A percentile compares a stretch with the other conserved stretches of the same genome.
phyloP scores from a whole-genome alignment of 2,329 filamentous ascomycete species.

The Sporothrix globosa region DNA sequence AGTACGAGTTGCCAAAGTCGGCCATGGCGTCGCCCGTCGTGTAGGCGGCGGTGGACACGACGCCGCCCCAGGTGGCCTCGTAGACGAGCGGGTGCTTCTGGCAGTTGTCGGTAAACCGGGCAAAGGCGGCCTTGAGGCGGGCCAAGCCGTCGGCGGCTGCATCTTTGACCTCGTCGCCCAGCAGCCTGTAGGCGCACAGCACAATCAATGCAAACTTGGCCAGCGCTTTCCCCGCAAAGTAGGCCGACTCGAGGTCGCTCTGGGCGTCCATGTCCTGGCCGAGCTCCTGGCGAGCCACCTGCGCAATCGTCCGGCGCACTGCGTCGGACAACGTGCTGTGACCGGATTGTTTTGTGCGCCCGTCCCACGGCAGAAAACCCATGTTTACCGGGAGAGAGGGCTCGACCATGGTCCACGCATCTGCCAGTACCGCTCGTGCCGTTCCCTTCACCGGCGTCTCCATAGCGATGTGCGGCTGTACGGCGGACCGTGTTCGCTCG shows the following conservation, averaged over 20 bases:
- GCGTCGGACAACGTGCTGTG: constrained; percentile 50
- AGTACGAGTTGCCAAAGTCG: constrained; percentile 90
- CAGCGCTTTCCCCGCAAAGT: constrained; percentile 81
- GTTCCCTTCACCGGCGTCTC: constrained; percentile 84
- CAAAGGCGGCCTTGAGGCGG: constrained; percentile 68
- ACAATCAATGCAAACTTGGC: constrained; percentile 75
- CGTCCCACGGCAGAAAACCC: constrained; percentile 77
- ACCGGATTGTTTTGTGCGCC: constrained; percentile 52
- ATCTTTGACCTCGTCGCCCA: constrained; percentile 54
- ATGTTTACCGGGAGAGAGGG: constrained; percentile 70
- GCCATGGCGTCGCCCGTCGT: constrained; percentile 66
- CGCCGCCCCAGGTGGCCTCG: constrained; percentile 74
- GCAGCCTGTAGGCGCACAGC: constrained; percentile 66
- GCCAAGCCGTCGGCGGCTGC: constrained; percentile 62
- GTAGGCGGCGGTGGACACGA: constrained; percentile 78
- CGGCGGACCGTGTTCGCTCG: constrained; percentile 53
- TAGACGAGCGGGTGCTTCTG: constrained; percentile 69
- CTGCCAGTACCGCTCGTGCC: constrained; percentile 70
- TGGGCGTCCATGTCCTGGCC: constrained; percentile 74
- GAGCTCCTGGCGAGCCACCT: constrained; percentile 67
- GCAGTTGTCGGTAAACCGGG: constrained; percentile 66
- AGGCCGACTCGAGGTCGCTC: constrained; percentile 81
- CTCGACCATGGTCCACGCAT: constrained; percentile 79
- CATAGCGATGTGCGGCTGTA: constrained; percentile 60
- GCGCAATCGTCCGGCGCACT: constrained; percentile 62